Evolutionary conservation across 139 green algal genomes (phyloP).

Genomic region (Picochlorum sp.): DNA sequence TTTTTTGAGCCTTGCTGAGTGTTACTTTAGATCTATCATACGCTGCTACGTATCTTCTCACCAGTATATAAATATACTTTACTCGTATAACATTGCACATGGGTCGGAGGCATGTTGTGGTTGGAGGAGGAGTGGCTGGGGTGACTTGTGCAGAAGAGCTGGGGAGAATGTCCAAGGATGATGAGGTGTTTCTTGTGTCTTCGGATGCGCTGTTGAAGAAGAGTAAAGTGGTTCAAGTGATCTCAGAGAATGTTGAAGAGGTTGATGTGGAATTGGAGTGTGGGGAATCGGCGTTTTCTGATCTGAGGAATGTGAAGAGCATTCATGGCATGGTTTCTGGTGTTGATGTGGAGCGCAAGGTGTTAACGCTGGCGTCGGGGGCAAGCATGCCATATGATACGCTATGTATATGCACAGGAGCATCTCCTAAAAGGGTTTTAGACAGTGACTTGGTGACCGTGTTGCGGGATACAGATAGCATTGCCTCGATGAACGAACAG

Average conservation of each 20-base stretch:
- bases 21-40: too few relatives aligned
- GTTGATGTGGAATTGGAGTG: too few relatives aligned
- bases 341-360: slow-evolving; percentile 12
- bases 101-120: slow-evolving; percentile 35
- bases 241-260: background rate
- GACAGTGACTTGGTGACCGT: slow-evolving; percentile 6
- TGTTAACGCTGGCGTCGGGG: slow-evolving; percentile 36
- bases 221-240: background rate
- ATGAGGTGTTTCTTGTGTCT: slow-evolving; percentile 46
- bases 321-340: slow-evolving; percentile 30
- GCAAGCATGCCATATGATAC: slow-evolving; percentile 44
- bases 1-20: too few relatives aligned
- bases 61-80: too few relatives aligned
- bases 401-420: slow-evolving; percentile 64
- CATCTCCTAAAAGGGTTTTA: slow-evolving; percentile 43
- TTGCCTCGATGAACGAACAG: slow-evolving; percentile 24
- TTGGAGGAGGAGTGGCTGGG: slow-evolving; percentile 72
- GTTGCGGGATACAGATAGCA: slow-evolving; percentile 63
- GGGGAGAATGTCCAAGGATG: slow-evolving; percentile 27
- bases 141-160: slow-evolving; percentile 71
- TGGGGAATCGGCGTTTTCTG: too few relatives aligned
- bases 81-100: too few relatives aligned
- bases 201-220: slow-evolving; percentile 49
- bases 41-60: too few relatives aligned
- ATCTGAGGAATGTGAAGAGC: background rate